Conservation (phyloP, 306 rosid species). For the Abrus precatorius region DNA sequence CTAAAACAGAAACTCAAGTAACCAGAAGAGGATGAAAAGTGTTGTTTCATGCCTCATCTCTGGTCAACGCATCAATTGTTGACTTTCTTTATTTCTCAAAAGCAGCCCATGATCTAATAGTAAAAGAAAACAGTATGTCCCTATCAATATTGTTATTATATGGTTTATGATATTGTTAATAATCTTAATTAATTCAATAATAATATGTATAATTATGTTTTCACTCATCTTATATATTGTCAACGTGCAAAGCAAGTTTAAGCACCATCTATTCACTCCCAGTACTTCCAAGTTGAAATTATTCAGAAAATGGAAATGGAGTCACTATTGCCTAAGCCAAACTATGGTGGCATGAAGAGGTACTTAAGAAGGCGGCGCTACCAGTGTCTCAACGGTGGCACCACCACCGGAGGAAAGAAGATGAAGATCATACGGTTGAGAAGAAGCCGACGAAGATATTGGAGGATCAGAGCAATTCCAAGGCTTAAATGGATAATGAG, state of each 20-base stretch:
- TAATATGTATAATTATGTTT: background rate
- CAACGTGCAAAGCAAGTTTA: background rate
- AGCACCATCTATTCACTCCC: background rate
- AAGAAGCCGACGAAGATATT: slow-evolving; percentile 47
- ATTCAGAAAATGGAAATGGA: slow-evolving; percentile 47
- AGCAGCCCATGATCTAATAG: slow-evolving; percentile 19
- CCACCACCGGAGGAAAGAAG: slow-evolving; percentile 40
- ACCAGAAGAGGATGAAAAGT: background rate
- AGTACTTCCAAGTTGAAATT: background rate
- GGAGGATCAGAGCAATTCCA: slow-evolving; percentile 58
- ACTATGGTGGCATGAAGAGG: slow-evolving; percentile 43
- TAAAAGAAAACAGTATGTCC: background rate
- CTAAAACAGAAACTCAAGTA: background rate
- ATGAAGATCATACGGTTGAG: slow-evolving; percentile 35
- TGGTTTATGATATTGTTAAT: background rate
- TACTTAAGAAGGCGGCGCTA: slow-evolving; percentile 54
- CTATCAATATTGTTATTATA: background rate
- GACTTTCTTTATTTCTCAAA: slow-evolving; percentile 14
- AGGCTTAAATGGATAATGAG: slow-evolving; percentile 50
- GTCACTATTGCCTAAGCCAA: slow-evolving; percentile 45
- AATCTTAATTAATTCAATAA: background rate
- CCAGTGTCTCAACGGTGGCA: slow-evolving; percentile 37
- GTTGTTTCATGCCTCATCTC: background rate
- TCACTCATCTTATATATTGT: slow-evolving; percentile 5
- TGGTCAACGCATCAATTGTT: slow-evolving; percentile 27